Evolutionary conservation across 164 flowering plant species (phyloP), one percentile per base, ranked within the genome.

Genomic region (Magnolia officinalis): DNA sequence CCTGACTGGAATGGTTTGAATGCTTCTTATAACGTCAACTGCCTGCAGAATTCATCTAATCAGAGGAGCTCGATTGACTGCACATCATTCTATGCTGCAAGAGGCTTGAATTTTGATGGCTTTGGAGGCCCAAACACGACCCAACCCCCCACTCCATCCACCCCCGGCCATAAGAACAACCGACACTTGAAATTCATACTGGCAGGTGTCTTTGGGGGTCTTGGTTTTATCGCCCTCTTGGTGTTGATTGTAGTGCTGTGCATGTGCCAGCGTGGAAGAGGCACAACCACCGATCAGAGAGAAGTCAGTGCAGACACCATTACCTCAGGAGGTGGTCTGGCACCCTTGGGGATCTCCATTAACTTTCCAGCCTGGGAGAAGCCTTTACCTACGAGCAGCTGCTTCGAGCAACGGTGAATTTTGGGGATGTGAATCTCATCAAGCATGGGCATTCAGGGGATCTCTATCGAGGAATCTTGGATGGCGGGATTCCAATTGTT

Each of bases 361-460:
- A 84, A 89, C 76, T 85, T 74, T 81, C 92, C 0, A 85, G 82
- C 74, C 59, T 92, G 1, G 98, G 98, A 65, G 95, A 93, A 45
- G 61, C 84, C 55, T 95, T 82, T 81, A 86, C 98, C 21, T 88
- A 92, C 78, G 89, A 90, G 80, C 94, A 90, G 84, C 83, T 95
- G 75, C 88, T 92, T 61, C 86, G 67, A 71, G 94, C 96, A 20
- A 89, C 98, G 0, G 79, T 84, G 61, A 86, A 91, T 65, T 94
- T 95, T 74, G 85, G 82, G 79, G 95, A 92, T 70, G 77, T 78
- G 24, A 92, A 93, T 82, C 86, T 95, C 23, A 87, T 95, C 75
- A 93, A 95, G 79, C 84, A 89, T 72, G 99, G 98, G n/a, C 99
- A 90, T 71, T 87, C 99, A 2, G 98, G 99, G 72, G 96, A 90